Evolutionary conservation across 2,329 filamentous ascomycete species (phyloP).

Genomic region (Lecanicillium sp.): DNA sequence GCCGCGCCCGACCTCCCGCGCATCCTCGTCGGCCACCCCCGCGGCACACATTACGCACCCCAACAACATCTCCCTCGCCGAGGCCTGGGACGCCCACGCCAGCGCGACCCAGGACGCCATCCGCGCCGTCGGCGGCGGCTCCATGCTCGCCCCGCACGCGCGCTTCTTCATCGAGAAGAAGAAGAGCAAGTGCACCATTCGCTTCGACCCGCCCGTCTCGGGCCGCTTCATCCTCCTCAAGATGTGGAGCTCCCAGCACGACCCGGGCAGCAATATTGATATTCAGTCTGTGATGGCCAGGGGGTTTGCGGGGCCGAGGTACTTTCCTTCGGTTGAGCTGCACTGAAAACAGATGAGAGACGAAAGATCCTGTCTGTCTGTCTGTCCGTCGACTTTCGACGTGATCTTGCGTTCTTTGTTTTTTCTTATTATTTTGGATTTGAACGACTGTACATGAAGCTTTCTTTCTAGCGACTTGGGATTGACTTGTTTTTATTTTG

Average conservation of each 20-base stretch:
- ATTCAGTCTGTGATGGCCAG: slow-evolving; percentile 79
- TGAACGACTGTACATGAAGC: too few relatives aligned
- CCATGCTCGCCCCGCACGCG: slow-evolving; percentile 63
- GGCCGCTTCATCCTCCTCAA: slow-evolving; percentile 82
- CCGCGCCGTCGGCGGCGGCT: slow-evolving; percentile 46
- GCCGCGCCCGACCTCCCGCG: too few relatives aligned
- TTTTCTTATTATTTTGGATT: too few relatives aligned
- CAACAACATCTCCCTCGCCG: slow-evolving; percentile 18
- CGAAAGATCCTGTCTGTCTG: too few relatives aligned
- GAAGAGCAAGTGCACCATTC: slow-evolving; percentile 79
- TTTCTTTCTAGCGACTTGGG: too few relatives aligned
- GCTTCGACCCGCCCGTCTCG: slow-evolving; percentile 74
- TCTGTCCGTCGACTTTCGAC: too few relatives aligned
- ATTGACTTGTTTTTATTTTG: too few relatives aligned
- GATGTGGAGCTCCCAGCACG: slow-evolving; percentile 73
- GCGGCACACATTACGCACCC: too few relatives aligned
- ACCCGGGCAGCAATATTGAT: slow-evolving; percentile 66
- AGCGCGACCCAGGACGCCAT: slow-evolving; percentile 49
- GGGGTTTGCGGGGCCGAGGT: slow-evolving; percentile 80
- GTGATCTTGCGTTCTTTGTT: too few relatives aligned
- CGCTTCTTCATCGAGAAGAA: slow-evolving; percentile 76
- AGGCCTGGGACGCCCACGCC: slow-evolving; percentile 39
- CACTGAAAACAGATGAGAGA: slow-evolving; percentile 34
- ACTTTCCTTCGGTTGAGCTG: slow-evolving; percentile 64
- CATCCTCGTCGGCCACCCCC: slow-evolving; percentile 7